Percentiles rank a stretch among this genome's conserved stretches.
phyloP scores from a whole-genome alignment of 2,329 filamentous ascomycete species.

The Penicillium freii region DNA sequence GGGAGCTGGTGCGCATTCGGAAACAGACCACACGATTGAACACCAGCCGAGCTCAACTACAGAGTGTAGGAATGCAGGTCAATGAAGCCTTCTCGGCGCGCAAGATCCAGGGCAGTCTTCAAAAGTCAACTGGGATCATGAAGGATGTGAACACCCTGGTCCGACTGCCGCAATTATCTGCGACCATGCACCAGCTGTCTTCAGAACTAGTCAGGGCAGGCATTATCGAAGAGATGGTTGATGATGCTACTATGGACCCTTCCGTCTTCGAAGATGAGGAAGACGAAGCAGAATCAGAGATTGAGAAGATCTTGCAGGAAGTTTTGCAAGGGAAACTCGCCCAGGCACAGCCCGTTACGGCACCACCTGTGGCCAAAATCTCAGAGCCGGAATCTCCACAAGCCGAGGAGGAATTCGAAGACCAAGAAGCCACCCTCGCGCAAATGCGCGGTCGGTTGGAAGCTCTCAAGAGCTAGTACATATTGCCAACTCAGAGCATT shows the following conservation, averaged over 20 bases:
- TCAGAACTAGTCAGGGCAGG: constrained; percentile 89
- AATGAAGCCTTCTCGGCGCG: constrained; percentile 92
- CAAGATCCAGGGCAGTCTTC: constrained; percentile 92
- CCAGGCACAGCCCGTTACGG: constrained; percentile 57
- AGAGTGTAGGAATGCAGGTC: constrained; percentile 94
- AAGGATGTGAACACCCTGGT: constrained; percentile 90
- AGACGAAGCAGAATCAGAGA: constrained; percentile 77
- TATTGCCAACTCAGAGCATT: neutral
- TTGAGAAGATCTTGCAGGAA: constrained; percentile 90
- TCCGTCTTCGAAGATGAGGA: constrained; percentile 69
- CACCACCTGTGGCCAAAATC: constrained; percentile 48
- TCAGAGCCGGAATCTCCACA: constrained; percentile 39
- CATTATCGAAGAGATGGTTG: constrained; percentile 97
- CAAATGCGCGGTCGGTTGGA: constrained; percentile 92
- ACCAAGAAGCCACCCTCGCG: constrained; percentile 84
- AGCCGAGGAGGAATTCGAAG: constrained; percentile 71
- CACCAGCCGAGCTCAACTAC: constrained; percentile 87
- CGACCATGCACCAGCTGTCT: constrained; percentile 84
- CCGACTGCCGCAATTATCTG: constrained; percentile 77
- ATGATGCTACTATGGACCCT: constrained; percentile 74
- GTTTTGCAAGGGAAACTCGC: constrained; percentile 79
- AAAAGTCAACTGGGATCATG: constrained; percentile 87
- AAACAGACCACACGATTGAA: constrained; percentile 71
- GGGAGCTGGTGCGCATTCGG: constrained; percentile 79
- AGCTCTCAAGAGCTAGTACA: constrained; percentile 77